Conservation (phyloP, 2,329 filamentous ascomycete genomes). For the Fusarium sp. region DNA sequence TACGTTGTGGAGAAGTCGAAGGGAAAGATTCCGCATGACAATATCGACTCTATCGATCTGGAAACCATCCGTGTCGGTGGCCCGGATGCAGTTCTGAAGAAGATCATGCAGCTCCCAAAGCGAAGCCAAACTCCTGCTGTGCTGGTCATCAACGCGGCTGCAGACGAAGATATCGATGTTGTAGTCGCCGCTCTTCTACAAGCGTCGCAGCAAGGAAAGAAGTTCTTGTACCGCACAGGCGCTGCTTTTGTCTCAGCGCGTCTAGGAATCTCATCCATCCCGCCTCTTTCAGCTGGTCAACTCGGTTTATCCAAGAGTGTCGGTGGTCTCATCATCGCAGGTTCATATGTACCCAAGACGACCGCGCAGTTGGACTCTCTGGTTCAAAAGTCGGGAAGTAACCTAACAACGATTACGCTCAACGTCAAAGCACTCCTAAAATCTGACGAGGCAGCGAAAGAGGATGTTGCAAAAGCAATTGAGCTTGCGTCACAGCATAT, state of each 20-base stretch:
- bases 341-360: slow-evolving; percentile 68
- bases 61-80: slow-evolving; percentile 60
- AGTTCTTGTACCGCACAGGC: slow-evolving; percentile 53
- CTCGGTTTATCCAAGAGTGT: slow-evolving; percentile 50
- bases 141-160: slow-evolving; percentile 62
- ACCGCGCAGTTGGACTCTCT: slow-evolving; percentile 62
- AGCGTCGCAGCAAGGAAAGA: slow-evolving; percentile 46
- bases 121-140: slow-evolving; percentile 43
- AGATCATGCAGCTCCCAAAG: slow-evolving; percentile 48
- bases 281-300: slow-evolving; percentile 58
- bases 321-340: slow-evolving; percentile 64
- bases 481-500: slow-evolving; percentile 52
- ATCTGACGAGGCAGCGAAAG: slow-evolving; percentile 45
- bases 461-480: slow-evolving; percentile 46
- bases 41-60: slow-evolving; percentile 56
- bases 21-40: slow-evolving; percentile 50
- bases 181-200: slow-evolving; percentile 60
- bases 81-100: slow-evolving; percentile 51
- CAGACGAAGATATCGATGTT: slow-evolving; percentile 65
- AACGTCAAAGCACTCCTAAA: slow-evolving; percentile 59
- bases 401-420: slow-evolving; percentile 58
- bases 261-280: slow-evolving; percentile 61
- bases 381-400: slow-evolving; percentile 48
- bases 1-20: slow-evolving; percentile 65
- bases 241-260: slow-evolving; percentile 58